A percentile compares a stretch with the other conserved stretches of the same genome.
phyloP scores from a whole-genome alignment of 164 flowering plant species.

The Kingdonia uniflora region DNA sequence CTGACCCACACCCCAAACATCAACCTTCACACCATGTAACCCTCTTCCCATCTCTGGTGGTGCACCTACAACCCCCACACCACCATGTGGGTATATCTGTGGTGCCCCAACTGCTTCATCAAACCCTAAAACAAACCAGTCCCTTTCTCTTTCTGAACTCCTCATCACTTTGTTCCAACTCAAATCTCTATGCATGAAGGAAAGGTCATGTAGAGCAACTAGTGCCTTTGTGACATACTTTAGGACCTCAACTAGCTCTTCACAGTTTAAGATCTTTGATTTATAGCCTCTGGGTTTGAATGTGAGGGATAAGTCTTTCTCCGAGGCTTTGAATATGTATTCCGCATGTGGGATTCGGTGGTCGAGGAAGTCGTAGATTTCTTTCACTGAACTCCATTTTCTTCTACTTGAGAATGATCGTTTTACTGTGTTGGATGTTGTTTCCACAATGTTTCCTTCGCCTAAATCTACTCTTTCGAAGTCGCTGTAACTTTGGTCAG shows the following conservation, averaged over 20 bases:
- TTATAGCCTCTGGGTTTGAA: slow-evolving; percentile 3
- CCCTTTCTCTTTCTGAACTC: not conserved
- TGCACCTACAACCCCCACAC: not conserved
- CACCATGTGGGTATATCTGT: slow-evolving; percentile 4
- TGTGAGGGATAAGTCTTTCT: not conserved
- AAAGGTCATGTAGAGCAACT: slow-evolving; percentile 3
- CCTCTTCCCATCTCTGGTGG: slow-evolving; percentile 8
- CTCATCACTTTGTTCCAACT: slow-evolving; percentile 3
- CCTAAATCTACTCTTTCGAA: slow-evolving; percentile 43
- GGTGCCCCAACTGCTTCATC: slow-evolving; percentile 5
- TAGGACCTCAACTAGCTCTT: not conserved
- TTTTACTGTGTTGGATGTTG: not conserved
- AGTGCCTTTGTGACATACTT: slow-evolving; percentile 2
- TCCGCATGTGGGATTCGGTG: slow-evolving; percentile 1
- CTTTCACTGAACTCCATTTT: slow-evolving; percentile 2
- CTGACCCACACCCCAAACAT: slow-evolving; percentile 7
- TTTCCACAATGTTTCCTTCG: slow-evolving; percentile 13
- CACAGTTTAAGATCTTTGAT: not conserved
- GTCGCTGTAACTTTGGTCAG: slow-evolving; percentile 29
- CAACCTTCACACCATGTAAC: slow-evolving; percentile 1
- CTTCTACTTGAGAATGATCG: slow-evolving; percentile 1
- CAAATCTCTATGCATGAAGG: slow-evolving; percentile 3
- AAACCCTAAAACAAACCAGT: slow-evolving; percentile 4
- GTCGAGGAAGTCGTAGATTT: slow-evolving; percentile 3
- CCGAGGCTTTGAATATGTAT: not conserved